These are phyloP conservation scores for Mycogone perniciosa DNA, from an alignment of 2,329 filamentous ascomycete species.

Conservation along the genomic window DNA sequence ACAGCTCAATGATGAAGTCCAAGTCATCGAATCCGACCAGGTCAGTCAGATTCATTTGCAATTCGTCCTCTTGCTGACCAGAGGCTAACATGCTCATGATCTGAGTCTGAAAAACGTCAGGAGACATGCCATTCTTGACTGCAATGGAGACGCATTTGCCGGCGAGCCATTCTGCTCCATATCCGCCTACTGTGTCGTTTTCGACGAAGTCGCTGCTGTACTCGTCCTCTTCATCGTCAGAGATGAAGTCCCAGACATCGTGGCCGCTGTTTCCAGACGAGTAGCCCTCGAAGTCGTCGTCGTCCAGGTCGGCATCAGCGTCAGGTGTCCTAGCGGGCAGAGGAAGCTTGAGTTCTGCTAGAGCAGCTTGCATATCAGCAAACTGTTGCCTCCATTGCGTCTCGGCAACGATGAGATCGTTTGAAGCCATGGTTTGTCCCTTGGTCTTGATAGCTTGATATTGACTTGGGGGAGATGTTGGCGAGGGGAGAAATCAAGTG, in stretches of 20 bases:
- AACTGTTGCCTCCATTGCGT: conserved; percentile 79
- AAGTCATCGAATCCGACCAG: conserved; percentile 89
- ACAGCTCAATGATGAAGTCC: conserved; percentile 87
- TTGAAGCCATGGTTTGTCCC: conserved; percentile 27
- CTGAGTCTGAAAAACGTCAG: conserved; percentile 68
- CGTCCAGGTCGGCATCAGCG: conserved; percentile 46
- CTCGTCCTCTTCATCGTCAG: conserved; percentile 61
- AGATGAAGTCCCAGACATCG: conserved; percentile 91
- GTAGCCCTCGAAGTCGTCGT: conserved; percentile 55
- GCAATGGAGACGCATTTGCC: conserved; percentile 63
- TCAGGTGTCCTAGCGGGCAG: conserved; percentile 29
- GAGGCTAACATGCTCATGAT: conserved; percentile 68
- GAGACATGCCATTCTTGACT: conserved; percentile 58
- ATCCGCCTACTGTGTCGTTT: conserved; percentile 30
- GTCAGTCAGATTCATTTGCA: conserved; percentile 87
- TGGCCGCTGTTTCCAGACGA: conserved; percentile 59
- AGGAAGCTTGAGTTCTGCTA: conserved; percentile 62
- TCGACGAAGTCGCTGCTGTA: conserved; percentile 58
- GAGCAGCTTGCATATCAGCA: conserved; percentile 76
- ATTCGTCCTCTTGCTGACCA: conserved; percentile 65
- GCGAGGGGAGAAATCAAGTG: neutral
- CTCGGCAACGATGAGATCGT: conserved; percentile 36
- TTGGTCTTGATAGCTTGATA: neutral
- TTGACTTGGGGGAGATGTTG: neutral
- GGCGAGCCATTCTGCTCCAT: conserved; percentile 64